Evolutionary conservation across 2,329 filamentous ascomycete species (phyloP), one percentile per base, ranked within the genome.

Genomic region (Fusarium austroafricanum): DNA sequence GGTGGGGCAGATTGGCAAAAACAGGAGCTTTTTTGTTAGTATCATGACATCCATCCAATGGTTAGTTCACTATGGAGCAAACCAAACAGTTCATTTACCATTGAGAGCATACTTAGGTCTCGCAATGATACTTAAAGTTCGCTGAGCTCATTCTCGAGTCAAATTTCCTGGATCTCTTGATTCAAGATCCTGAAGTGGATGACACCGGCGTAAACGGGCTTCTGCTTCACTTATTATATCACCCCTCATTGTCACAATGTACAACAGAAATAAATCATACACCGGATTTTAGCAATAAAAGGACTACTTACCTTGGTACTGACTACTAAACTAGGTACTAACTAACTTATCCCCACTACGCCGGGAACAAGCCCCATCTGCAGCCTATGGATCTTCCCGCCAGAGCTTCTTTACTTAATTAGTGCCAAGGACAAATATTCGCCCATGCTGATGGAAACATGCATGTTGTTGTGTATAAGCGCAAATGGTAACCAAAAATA

Each of bases 341-440:
- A n/a, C n/a, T n/a, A n/a, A n/a, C n/a, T n/a, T n/a, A 20, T 39
- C 33, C 23, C 61, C 61, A 64, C 59, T 45, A 37, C 18, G 33
- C 21, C 15, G 10, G 12, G 39, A 60, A 58, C 21, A 18, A 28
- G 35, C 28, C 40, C 40, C 46, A 55, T 42, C 56, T 61, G 40
- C 43, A 60, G n/a, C 21, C 43, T 31, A 28, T 60, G 54, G 61
- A 65, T 65, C 61, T 12, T 65, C 61, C 61, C 38, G 55, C 44
- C 61, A 50, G 14, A 31, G 21, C 31, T 58, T 29, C 38, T 59
- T 64, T 28, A 52, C 42, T 31, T 12, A 31, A 14, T 14, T 31
- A 31, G 12, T 31, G 10, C 26, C 26, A 26, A 26, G 26, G 21
- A 23, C 9, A 26, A 26, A 26, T 17, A 28, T 14, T 33, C 37